Conservation (phyloP, 495 filamentous ascomycete species). For the Polyplosphaeria fusca region DNA sequence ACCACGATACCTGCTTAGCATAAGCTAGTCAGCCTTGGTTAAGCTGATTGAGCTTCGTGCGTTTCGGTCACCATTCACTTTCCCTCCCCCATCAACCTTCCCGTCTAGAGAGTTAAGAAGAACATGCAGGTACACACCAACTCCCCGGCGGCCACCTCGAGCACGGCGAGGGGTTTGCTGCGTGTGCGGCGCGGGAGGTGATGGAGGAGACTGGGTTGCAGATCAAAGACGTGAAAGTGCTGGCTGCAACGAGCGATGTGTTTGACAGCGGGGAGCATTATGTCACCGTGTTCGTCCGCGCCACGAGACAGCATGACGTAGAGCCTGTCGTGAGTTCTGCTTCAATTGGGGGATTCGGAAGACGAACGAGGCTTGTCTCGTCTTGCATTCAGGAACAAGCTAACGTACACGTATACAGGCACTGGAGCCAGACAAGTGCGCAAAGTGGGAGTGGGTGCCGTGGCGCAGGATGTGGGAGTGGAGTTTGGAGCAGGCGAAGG, state of each 20-base stretch:
- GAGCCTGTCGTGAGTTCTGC: too few species aligned
- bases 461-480: slow-evolving; percentile 47
- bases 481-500: slow-evolving; percentile 37
- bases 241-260: slow-evolving; percentile 60
- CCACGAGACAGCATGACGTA: too few species aligned
- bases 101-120: too few species aligned
- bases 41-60: too few species aligned
- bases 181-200: slow-evolving; percentile 61
- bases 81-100: too few species aligned
- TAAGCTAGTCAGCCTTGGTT: too few species aligned
- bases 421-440: slow-evolving; percentile 65
- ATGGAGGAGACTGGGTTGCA: slow-evolving; percentile 64
- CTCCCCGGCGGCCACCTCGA: slow-evolving; percentile 71
- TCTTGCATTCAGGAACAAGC: too few species aligned
- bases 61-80: too few species aligned
- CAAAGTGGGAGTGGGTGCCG: slow-evolving; percentile 58
- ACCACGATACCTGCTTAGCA: too few species aligned
- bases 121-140: slow-evolving; percentile 53
- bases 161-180: slow-evolving; percentile 55
- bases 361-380: too few species aligned
- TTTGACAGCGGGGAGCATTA: slow-evolving; percentile 60
- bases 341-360: too few species aligned
- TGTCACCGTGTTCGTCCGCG: slow-evolving; percentile 62
- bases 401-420: slow-evolving; percentile 31
- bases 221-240: slow-evolving; percentile 46